Conservation (phyloP, 768 basidiomycete species). For the Chlorophyllum brunneum region DNA sequence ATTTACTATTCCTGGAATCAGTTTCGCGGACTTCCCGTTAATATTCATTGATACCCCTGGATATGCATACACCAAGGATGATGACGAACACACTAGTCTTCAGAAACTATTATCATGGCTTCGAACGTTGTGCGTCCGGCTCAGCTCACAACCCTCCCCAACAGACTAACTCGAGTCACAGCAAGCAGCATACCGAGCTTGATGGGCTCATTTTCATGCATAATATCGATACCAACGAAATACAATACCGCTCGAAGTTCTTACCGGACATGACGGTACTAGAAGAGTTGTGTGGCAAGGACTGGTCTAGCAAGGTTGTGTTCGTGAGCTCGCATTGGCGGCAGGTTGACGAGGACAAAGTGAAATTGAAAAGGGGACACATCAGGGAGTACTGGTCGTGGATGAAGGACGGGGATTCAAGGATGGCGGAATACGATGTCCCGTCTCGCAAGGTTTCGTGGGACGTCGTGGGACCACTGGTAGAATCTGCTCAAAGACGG, state of each 20-base stretch:
- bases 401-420: background rate
- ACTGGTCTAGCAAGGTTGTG: background rate
- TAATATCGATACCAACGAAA: background rate
- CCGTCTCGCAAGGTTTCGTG: background rate
- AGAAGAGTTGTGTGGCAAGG: background rate
- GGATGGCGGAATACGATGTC: background rate
- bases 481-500: background rate
- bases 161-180: background rate
- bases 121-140: background rate
- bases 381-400: background rate
- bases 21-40: background rate
- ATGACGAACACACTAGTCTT: background rate
- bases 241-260: background rate
- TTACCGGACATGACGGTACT: background rate
- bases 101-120: background rate
- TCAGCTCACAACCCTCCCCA: too few species aligned
- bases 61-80: background rate
- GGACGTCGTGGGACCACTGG: background rate
- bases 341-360: background rate
- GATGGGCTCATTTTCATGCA: conserved; percentile 10
- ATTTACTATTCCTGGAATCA: background rate
- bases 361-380: background rate
- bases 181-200: background rate
- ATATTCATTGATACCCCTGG: conserved; percentile 4
- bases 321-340: conserved; percentile 5